These are phyloP conservation scores for Pholiota microspora DNA, from an alignment of 768 basidiomycete species.

Conservation along the genomic window DNA sequence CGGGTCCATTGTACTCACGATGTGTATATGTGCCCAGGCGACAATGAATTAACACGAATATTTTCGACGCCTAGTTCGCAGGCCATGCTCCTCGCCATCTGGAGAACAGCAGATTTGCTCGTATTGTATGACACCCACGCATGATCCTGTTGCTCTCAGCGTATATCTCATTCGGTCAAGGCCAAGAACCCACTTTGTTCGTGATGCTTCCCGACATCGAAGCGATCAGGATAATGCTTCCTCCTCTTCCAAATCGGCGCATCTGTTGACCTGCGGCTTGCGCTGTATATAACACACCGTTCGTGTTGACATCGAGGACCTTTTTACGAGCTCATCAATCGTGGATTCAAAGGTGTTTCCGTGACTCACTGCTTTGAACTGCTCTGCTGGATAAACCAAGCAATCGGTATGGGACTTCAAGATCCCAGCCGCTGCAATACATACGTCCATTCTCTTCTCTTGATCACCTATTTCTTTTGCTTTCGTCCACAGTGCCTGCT, in stretches of 20 bases:
- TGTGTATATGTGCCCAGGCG: conserved; percentile 77
- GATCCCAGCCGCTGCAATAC: conserved; percentile 78
- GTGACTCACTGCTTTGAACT: conserved; percentile 57
- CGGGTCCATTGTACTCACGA: conserved; percentile 33
- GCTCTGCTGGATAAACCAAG: conserved; percentile 60
- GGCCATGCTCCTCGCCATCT: conserved; percentile 82
- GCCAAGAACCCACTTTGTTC: conserved; percentile 50
- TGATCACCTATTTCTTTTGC: conserved; percentile 59
- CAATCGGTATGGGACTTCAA: conserved; percentile 59
- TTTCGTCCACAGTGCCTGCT: conserved; percentile 54
- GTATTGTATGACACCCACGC: conserved; percentile 77
- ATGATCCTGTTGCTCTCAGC: conserved; percentile 47
- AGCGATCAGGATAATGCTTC: conserved; percentile 63
- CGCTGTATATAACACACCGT: conserved; percentile 61
- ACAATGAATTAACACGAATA: conserved; percentile 75
- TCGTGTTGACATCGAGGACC: conserved; percentile 70
- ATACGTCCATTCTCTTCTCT: conserved; percentile 73
- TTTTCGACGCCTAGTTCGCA: conserved; percentile 67
- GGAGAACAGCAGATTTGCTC: conserved; percentile 75
- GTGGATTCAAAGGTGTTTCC: neutral
- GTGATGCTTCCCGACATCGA: conserved; percentile 72
- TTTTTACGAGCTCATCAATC: conserved; percentile 17
- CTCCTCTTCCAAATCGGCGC: conserved; percentile 49
- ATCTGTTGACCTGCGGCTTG: conserved; percentile 67
- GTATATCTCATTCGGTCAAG: neutral